Base-by-base conservation (phyloP, 2,329 filamentous ascomycete species). In the Cordyceps fumosorosea region DNA sequence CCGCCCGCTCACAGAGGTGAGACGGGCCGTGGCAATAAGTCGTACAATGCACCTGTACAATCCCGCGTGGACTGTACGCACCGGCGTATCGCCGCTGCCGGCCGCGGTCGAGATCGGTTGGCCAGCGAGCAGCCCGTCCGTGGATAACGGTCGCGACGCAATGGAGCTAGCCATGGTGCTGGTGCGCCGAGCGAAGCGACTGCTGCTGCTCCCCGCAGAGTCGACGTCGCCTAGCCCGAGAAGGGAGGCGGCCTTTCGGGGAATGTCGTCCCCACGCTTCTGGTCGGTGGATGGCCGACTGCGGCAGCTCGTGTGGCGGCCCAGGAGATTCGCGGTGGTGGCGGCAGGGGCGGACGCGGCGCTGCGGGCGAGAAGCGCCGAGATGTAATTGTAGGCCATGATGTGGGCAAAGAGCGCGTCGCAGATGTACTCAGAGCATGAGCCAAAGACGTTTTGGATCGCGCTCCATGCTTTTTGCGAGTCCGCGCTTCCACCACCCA, bases 401-500 rank as follows among this genome's bases (percentile, higher is more conserved):
- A 86, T 74, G 66, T 86, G 83, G 0, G 83, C 83, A 67, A 85
- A 86, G 6, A 86, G 71, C 0, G 83, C 81, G 57, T 86, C 82
- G 67, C 83, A 84, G 6, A 85, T 77, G 66, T 81, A 80, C 64
- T 84, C 80, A 2, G 80, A 79, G 24, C 78, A 82, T 3, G 71
- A 67, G 0, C 80, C 77, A 67, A 86, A 85, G 56, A 86, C 77
- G 60, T 78, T 78, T 64, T 78, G 77, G 62, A 86, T 74, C 0
- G 78, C 68, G 4, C 68, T 67, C 80, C 80, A 82, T 1, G 76
- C 74, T 20, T 71, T 71, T 51, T 71, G 66, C 3, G 67, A 45
- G 14, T 68, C 67, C 7, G 45, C 40, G 16, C 11, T 37, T 37
- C 34, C 34, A 37, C 2, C 34, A 37, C 14, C 40, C 6, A n/a